These are phyloP conservation scores for Metschnikowia kofuensis DNA, from an alignment of 805 yeast species.

Conservation along the genomic window DNA sequence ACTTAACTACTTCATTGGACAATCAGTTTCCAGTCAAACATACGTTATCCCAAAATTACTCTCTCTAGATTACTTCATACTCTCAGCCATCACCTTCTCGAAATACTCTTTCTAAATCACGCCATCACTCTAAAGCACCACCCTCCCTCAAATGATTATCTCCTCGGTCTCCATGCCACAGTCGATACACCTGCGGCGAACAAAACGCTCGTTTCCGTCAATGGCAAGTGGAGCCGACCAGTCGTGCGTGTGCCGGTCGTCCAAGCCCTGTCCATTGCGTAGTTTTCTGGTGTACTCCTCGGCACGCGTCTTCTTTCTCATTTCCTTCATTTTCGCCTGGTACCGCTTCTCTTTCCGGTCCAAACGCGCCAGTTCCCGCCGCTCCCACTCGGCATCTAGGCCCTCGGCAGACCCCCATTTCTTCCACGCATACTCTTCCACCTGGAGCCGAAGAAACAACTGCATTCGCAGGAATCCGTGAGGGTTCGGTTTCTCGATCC, in stretches of 20 bases:
- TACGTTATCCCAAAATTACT: too few species aligned
- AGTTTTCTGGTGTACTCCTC: conserved; percentile 77
- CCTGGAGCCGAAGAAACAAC: conserved; percentile 81
- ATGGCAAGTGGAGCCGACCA: conserved; percentile 59
- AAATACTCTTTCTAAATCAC: too few species aligned
- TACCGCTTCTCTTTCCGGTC: conserved; percentile 76
- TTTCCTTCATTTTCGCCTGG: conserved; percentile 72
- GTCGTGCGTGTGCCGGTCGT: conserved; percentile 67
- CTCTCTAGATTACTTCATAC: too few species aligned
- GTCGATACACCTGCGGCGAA: conserved; percentile 62
- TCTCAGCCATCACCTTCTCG: too few species aligned
- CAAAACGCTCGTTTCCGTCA: conserved; percentile 37
- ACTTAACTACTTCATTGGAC: too few species aligned
- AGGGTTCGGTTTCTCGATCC: conserved; percentile 90
- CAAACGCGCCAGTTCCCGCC: conserved; percentile 70
- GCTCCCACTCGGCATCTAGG: conserved; percentile 87
- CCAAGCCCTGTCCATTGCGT: conserved; percentile 53
- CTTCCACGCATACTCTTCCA: conserved; percentile 88
- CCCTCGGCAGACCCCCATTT: conserved; percentile 94
- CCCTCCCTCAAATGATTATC: conserved; percentile 41
- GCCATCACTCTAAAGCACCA: too few species aligned
- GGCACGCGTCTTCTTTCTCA: conserved; percentile 90
- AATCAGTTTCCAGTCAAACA: too few species aligned
- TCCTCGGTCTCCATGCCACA: conserved; percentile 89
- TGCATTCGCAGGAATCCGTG: conserved; percentile 94